phyloP scores from a whole-genome alignment of 768 basidiomycete genomes.

The Tricholoma bakamatsutake region DNA sequence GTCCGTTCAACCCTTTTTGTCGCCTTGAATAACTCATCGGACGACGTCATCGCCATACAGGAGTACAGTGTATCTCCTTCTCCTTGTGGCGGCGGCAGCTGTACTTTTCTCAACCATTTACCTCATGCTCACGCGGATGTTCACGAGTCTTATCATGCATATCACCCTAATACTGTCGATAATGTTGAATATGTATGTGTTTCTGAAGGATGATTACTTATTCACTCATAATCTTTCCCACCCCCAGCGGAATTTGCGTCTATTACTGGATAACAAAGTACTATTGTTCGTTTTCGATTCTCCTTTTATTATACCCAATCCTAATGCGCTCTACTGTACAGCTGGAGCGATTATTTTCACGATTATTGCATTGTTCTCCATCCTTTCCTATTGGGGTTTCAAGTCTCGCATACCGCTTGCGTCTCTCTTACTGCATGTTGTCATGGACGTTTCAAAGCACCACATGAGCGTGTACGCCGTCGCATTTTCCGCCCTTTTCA shows the following conservation, averaged over 20 bases:
- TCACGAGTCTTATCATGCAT: constrained; percentile 75
- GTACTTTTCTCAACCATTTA: constrained; percentile 61
- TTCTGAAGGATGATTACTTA: background rate
- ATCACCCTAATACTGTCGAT: constrained; percentile 63
- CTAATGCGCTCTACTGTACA: constrained; percentile 21
- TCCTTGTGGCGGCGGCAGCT: constrained; percentile 65
- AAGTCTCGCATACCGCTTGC: constrained; percentile 73
- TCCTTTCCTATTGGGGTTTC: constrained; percentile 71
- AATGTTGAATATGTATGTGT: constrained; percentile 53
- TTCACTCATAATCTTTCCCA: background rate
- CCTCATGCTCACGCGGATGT: constrained; percentile 63
- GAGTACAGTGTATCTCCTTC: constrained; percentile 70
- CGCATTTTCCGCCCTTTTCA: constrained; percentile 59
- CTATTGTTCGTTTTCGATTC: constrained; percentile 43
- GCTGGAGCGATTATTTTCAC: constrained; percentile 84
- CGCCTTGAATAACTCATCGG: background rate
- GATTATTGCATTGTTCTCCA: constrained; percentile 67
- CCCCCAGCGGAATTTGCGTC: constrained; percentile 59
- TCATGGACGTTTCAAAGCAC: constrained; percentile 74
- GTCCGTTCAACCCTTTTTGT: constrained; percentile 28
- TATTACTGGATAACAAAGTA: constrained; percentile 73
- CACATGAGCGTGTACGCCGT: constrained; percentile 68
- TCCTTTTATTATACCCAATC: background rate
- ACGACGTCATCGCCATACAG: constrained; percentile 26
- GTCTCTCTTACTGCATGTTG: constrained; percentile 70